phyloP scores from a whole-genome alignment of 768 basidiomycete genomes.

The Xerocomus spinulosus region DNA sequence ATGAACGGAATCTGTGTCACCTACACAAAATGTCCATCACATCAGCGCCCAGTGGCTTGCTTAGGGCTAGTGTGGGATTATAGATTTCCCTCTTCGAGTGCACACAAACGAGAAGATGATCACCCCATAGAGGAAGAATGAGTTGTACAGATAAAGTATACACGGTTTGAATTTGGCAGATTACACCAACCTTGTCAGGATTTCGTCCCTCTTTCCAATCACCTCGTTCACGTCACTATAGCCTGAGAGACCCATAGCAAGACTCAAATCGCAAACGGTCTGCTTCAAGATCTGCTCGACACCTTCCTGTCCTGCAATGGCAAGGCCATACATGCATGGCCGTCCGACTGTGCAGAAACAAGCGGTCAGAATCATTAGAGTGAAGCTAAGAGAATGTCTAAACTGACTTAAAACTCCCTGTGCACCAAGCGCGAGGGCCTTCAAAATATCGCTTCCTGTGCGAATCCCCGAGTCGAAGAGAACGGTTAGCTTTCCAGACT shows the following conservation, averaged over 20 bases:
- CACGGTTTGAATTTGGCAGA: too few relatives aligned
- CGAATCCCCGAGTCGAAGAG: slow-evolving; percentile 65
- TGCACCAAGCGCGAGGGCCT: slow-evolving; percentile 55
- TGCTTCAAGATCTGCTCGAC: slow-evolving; percentile 45
- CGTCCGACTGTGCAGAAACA: slow-evolving; percentile 32
- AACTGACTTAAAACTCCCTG: slow-evolving; percentile 44
- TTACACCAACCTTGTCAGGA: background rate
- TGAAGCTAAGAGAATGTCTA: background rate
- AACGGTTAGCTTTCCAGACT: slow-evolving; percentile 56
- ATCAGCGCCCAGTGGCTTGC: too few relatives aligned
- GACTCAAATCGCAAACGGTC: slow-evolving; percentile 40
- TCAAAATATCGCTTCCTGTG: slow-evolving; percentile 49
- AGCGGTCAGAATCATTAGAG: background rate
- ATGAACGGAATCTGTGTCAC: too few relatives aligned
- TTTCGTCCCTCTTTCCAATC: background rate
- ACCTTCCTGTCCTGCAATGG: slow-evolving; percentile 44
- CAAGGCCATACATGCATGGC: slow-evolving; percentile 45
- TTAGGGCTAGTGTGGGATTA: too few relatives aligned
- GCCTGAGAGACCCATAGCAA: slow-evolving; percentile 42
- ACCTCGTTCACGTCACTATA: slow-evolving; percentile 25
- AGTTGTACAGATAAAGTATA: too few relatives aligned
- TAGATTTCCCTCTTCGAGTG: too few relatives aligned
- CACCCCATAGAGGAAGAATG: too few relatives aligned
- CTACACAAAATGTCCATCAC: too few relatives aligned
- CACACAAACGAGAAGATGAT: too few relatives aligned